phyloP scores from a whole-genome alignment of 305 asterid genomes.

The Fraxinus baroniana region DNA sequence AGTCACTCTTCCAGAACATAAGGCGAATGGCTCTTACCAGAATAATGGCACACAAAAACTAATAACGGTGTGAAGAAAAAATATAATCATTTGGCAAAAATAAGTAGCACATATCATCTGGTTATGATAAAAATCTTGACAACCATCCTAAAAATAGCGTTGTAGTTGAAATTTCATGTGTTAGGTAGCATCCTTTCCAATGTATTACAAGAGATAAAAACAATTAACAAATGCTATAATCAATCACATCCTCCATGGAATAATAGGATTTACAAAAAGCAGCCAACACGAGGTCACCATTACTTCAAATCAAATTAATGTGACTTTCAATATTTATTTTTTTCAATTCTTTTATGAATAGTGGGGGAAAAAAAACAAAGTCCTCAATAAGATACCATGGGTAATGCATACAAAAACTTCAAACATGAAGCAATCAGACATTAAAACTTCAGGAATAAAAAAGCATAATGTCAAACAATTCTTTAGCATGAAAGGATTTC shows the following conservation, averaged over 20 bases:
- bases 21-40: not conserved
- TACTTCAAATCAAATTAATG: not conserved
- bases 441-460: not conserved
- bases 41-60: not conserved
- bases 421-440: not conserved
- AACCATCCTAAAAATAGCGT: not conserved
- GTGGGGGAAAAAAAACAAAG: not conserved
- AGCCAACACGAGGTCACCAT: not conserved
- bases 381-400: not conserved
- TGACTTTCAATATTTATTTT: not conserved
- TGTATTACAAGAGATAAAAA: not conserved
- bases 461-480: not conserved
- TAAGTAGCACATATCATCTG: conserved; percentile 14
- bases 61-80: not conserved
- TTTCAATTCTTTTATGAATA: not conserved
- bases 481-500: not conserved
- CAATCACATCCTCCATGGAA: not conserved
- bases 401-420: not conserved
- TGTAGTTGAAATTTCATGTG: not conserved
- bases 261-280: not conserved
- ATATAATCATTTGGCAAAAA: not conserved
- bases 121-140: not conserved
- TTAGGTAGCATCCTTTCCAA: not conserved
- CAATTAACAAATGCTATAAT: not conserved
- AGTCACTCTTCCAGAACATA: conserved; percentile 11